Percentiles rank a stretch among this genome's conserved stretches.
Conservation (phyloP, 345 rosid genomes). For the Syzygium grande region DNA sequence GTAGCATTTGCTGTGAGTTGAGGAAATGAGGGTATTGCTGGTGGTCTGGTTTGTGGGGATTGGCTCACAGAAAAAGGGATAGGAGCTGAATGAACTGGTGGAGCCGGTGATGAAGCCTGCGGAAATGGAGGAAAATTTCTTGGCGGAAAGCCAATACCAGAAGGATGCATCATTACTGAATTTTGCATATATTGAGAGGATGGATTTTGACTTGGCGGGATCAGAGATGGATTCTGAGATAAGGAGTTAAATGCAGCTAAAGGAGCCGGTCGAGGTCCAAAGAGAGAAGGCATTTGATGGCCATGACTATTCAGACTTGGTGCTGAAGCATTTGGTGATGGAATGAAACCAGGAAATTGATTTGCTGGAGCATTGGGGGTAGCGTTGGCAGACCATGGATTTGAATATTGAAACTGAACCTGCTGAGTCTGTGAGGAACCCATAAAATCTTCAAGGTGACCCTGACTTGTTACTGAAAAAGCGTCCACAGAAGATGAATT, state of each 20-base stretch:
- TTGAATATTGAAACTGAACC: slow-evolving; percentile 42
- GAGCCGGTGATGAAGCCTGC: slow-evolving; percentile 30
- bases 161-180: slow-evolving; percentile 25
- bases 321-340: slow-evolving; percentile 22
- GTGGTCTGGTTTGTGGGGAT: slow-evolving; percentile 23
- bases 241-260: slow-evolving; percentile 23
- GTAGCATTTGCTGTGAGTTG: slow-evolving; percentile 24
- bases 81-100: slow-evolving; percentile 7
- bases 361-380: slow-evolving; percentile 20
- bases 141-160: slow-evolving; percentile 26
- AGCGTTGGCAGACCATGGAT: slow-evolving; percentile 28
- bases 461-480: slow-evolving; percentile 14
- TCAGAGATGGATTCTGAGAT: slow-evolving; percentile 26
- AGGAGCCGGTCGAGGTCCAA: slow-evolving; percentile 35
- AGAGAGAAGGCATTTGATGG: slow-evolving; percentile 12
- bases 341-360: slow-evolving; percentile 6
- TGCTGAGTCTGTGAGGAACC: slow-evolving; percentile 28
- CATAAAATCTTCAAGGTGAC: slow-evolving; percentile 14
- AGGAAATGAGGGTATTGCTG: slow-evolving; percentile 20
- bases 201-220: slow-evolving; percentile 16
- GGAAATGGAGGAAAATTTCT: slow-evolving; percentile 24
- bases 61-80: slow-evolving; percentile 32
- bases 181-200: slow-evolving; percentile 24
- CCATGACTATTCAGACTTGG: slow-evolving; percentile 20
- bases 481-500: slow-evolving; percentile 10